Conservation (phyloP, 306 rosid species). For the Quercus engelmannii region DNA sequence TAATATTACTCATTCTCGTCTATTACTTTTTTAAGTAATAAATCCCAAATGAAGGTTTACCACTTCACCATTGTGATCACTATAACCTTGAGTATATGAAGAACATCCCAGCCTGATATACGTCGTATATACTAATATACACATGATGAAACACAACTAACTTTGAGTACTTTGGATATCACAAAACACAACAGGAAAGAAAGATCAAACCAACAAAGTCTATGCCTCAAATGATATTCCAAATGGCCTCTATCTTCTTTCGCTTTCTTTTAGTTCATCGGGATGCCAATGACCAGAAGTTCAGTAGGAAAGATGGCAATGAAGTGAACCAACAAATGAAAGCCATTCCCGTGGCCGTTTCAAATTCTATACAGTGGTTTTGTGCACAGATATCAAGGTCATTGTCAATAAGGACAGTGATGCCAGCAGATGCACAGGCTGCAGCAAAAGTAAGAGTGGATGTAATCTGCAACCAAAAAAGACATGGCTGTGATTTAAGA, state of each 20-base stretch:
- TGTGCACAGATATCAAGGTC: conserved; percentile 58
- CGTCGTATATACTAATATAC: conserved; percentile 14
- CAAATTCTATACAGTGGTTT: conserved; percentile 73
- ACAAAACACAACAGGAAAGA: conserved; percentile 2
- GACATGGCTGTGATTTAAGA: conserved; percentile 9
- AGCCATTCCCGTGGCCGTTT: conserved; percentile 89
- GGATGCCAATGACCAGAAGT: conserved; percentile 79
- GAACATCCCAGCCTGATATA: not conserved
- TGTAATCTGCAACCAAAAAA: conserved; percentile 52
- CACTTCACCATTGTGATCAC: not conserved
- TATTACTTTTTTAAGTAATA: not conserved
- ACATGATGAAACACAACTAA: not conserved
- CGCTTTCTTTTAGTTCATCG: conserved; percentile 26
- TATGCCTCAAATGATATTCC: conserved; percentile 13
- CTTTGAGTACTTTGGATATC: conserved; percentile 1
- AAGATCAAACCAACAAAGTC: conserved; percentile 14
- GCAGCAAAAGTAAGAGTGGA: conserved; percentile 88
- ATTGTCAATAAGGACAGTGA: conserved; percentile 87
- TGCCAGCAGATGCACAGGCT: conserved; percentile 95
- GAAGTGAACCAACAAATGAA: conserved; percentile 79
- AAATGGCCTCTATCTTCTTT: conserved; percentile 10
- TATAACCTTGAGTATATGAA: not conserved
- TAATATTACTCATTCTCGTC: not conserved
- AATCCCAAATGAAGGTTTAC: not conserved
- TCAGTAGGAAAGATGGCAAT: conserved; percentile 75